Evolutionary conservation across 176 grass and related monocot species (phyloP).

Genomic region (Puccinellia tenuiflora): DNA sequence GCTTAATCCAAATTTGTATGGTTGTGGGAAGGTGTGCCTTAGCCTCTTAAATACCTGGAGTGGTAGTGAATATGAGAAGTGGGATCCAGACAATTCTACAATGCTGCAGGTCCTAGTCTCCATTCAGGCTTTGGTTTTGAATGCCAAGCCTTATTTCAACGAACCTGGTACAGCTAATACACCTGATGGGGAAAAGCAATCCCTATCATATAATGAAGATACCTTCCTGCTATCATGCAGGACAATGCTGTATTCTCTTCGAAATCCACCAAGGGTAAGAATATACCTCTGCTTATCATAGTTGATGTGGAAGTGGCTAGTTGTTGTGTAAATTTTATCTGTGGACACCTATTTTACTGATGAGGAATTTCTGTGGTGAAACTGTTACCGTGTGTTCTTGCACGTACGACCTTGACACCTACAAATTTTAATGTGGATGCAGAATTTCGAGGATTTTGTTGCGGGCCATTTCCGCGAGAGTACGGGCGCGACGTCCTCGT

Average conservation of each 20-base stretch:
- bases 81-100: conserved; percentile 64
- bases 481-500: conserved; percentile 52
- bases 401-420: not conserved
- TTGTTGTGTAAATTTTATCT: not conserved
- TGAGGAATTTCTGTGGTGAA: not conserved
- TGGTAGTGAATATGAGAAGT: conserved; percentile 63
- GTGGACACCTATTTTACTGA: not conserved
- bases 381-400: not conserved
- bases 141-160: conserved; percentile 85
- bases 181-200: conserved; percentile 57
- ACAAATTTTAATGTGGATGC: not conserved
- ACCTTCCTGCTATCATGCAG: conserved; percentile 80
- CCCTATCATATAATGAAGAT: conserved; percentile 70
- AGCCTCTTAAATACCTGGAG: conserved; percentile 90
- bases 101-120: conserved; percentile 83
- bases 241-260: conserved; percentile 77
- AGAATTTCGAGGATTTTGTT: conserved; percentile 86
- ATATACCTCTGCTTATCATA: not conserved
- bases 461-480: conserved; percentile 60
- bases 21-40: conserved; percentile 75
- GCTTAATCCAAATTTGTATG: conserved; percentile 91
- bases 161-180: conserved; percentile 61
- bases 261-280: conserved; percentile 67
- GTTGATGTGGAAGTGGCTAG: not conserved
- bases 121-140: conserved; percentile 88